Evolutionary conservation across 1,284 basidiomycete genomes (phyloP), one percentile per base, ranked within the genome.

Genomic region (Ceratorhiza oryzae-sativae): DNA sequence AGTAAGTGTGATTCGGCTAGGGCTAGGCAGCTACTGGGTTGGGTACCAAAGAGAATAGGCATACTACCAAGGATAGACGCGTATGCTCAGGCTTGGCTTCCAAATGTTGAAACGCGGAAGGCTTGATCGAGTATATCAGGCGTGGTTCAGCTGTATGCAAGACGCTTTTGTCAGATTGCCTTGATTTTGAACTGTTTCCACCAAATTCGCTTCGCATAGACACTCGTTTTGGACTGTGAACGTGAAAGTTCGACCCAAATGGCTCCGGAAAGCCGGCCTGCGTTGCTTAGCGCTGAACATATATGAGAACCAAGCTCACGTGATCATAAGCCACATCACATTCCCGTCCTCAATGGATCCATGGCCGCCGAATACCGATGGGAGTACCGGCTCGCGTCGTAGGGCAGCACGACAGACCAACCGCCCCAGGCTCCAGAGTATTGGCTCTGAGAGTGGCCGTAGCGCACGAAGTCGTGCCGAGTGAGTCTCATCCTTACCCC

Each of bases 401-500:
- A 45, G 62, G 8, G 23, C 62, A 5, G 36, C 62, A 1, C 62
- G 62, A 1, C 15, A 46, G 9, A 25, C 62, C 4, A 34, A 65
- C 32, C 62, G 62, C 18, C 62, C 62, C 12, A 49, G 62, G 34
- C 62, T 65, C 18, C 46, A 53, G 34, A 65, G 62, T n/a, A 53
- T 65, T 27, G 62, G 62, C 18, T 65, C 62, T 2, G 62, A 65
- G 32, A 65, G 46, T 15, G 34, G 46, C 32, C 41, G 60, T 27
- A 77, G 76, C 58, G 56, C 72, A 30, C 75, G 72, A 41, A 77
- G 76, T 72, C 71, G 70, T 46, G 74, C 75, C 58, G 77, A 75
- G 77, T 78, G 68, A 53, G 77, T 72, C 32, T 36, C 34, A 8
- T 51, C 41, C 30, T 41, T 30, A 51, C 20, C 39, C 61, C 15